Conservation (phyloP, 2,329 filamentous ascomycete species). For the Fulvia fulva region DNA sequence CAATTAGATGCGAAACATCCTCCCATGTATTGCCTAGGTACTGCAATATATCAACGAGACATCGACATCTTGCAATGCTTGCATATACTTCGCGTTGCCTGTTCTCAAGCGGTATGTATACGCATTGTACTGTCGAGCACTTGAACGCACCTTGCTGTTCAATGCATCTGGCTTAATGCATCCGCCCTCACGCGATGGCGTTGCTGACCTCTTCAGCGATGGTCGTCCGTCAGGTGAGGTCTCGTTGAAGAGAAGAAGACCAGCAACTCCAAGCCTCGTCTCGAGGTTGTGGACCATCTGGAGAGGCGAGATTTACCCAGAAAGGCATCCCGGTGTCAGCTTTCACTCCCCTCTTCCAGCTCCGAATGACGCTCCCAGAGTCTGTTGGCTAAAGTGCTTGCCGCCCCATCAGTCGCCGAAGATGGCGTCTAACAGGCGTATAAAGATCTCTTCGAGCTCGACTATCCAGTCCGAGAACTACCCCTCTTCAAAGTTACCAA, state of each 20-base stretch:
- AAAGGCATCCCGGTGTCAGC: slow-evolving; percentile 3
- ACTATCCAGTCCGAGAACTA: slow-evolving; percentile 39
- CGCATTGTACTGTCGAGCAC: too few relatives aligned
- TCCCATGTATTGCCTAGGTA: not conserved
- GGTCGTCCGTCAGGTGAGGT: too few relatives aligned
- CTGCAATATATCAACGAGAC: not conserved
- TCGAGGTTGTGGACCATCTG: not conserved
- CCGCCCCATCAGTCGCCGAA: slow-evolving; percentile 11
- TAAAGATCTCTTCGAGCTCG: slow-evolving; percentile 38
- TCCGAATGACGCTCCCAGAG: not conserved
- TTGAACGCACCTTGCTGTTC: too few relatives aligned
- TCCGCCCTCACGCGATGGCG: too few relatives aligned
- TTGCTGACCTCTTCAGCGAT: too few relatives aligned
- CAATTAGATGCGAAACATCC: not conserved
- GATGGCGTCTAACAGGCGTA: slow-evolving; percentile 18
- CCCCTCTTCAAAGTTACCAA: slow-evolving; percentile 36
- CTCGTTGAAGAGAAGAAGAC: not conserved
- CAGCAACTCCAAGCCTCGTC: not conserved
- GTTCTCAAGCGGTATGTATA: too few relatives aligned
- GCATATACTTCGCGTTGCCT: too few relatives aligned
- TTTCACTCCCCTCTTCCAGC: not conserved
- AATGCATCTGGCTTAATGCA: too few relatives aligned
- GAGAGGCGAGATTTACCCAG: slow-evolving; percentile 1
- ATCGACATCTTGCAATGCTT: not conserved
- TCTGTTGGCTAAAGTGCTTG: not conserved